A percentile compares a stretch with the other conserved stretches of the same genome.
These are phyloP conservation scores for Ceratobasidium sp. DNA, from an alignment of 1,284 basidiomycete species.

Conservation along the genomic window DNA sequence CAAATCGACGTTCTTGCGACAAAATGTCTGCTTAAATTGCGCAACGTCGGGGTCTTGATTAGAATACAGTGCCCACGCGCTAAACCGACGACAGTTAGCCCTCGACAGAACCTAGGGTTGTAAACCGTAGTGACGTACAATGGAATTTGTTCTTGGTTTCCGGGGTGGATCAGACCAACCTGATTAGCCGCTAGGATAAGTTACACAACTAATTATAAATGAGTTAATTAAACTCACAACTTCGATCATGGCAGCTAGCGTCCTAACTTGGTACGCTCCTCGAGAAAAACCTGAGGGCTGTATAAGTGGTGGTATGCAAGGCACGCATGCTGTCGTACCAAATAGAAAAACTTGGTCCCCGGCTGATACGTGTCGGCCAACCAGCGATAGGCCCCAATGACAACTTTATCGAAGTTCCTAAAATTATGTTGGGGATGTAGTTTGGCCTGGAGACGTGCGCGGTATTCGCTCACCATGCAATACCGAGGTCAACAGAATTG, in stretches of 20 bases:
- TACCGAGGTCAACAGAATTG: too few relatives aligned
- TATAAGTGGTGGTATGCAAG: too few relatives aligned
- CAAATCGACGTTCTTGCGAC: slow-evolving; percentile 53
- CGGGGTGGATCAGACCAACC: slow-evolving; percentile 57
- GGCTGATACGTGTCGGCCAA: too few relatives aligned
- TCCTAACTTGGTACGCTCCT: slow-evolving; percentile 64
- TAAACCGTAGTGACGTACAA: too few relatives aligned
- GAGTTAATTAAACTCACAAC: slow-evolving; percentile 53
- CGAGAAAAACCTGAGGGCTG: slow-evolving; percentile 61
- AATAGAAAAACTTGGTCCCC: slow-evolving; percentile 30
- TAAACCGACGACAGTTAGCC: slow-evolving; percentile 43
- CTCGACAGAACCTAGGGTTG: not conserved
- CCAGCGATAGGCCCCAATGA: too few relatives aligned
- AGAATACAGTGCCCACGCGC: slow-evolving; percentile 61
- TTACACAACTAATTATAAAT: not conserved
- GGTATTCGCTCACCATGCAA: too few relatives aligned
- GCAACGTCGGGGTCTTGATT: slow-evolving; percentile 42
- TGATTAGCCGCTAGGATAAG: slow-evolving; percentile 42
- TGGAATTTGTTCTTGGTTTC: slow-evolving; percentile 58
- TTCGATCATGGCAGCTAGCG: slow-evolving; percentile 62
- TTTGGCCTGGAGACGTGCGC: too few relatives aligned
- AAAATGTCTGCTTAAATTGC: slow-evolving; percentile 61
- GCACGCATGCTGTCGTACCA: slow-evolving; percentile 18
- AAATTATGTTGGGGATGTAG: too few relatives aligned
- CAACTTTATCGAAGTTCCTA: too few relatives aligned